A percentile compares a stretch with the other conserved stretches of the same genome.
phyloP scores from a whole-genome alignment of 73 alveolate genomes.

The Tetrahymena thermophila region DNA sequence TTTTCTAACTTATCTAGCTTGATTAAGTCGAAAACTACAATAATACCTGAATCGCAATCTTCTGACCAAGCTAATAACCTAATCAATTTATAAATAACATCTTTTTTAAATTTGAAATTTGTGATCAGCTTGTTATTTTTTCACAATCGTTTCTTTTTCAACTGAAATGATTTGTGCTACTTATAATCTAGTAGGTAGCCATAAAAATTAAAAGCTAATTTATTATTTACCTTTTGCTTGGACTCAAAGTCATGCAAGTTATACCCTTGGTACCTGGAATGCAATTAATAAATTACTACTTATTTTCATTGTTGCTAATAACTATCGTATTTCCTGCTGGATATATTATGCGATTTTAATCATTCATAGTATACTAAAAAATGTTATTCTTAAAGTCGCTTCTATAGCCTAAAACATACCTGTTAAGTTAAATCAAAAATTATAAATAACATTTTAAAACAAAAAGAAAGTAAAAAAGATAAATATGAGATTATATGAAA shows the following conservation, averaged over 20 bases:
- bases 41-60: conserved; percentile 35
- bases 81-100: not conserved
- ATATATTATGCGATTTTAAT: conserved; percentile 4
- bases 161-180: not conserved
- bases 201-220: not conserved
- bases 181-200: not conserved
- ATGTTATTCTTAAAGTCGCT: not conserved
- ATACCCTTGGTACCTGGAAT: conserved; percentile 28
- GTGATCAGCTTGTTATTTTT: not conserved
- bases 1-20: conserved; percentile 6
- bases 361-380: not conserved
- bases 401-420: not conserved
- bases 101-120: not conserved
- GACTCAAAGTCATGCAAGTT: conserved; percentile 10
- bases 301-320: conserved; percentile 9
- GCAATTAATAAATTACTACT: conserved; percentile 1
- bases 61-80: conserved; percentile 40
- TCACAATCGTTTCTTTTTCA: too few species aligned
- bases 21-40: conserved; percentile 21
- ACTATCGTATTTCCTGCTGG: conserved; percentile 41
- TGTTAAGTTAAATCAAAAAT: not conserved
- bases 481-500: not conserved
- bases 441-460: not conserved
- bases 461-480: not conserved
- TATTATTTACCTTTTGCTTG: conserved; percentile 9